These are phyloP conservation scores for Termitomyces titanicus DNA, from an alignment of 768 basidiomycete genomes.

Conservation along the genomic window DNA sequence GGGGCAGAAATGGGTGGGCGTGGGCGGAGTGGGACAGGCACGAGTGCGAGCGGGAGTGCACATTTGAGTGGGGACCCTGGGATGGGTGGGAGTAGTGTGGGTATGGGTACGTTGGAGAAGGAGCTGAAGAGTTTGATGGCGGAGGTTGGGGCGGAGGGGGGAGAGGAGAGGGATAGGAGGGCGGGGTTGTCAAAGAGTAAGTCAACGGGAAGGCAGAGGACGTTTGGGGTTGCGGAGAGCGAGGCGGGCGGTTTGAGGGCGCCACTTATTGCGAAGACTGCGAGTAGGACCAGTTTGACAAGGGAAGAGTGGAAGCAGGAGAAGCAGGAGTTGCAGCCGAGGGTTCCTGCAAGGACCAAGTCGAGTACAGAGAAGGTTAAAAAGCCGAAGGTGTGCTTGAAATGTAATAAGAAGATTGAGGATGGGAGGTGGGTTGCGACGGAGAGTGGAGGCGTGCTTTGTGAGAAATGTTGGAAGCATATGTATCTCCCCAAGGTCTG, in stretches of 20 bases:
- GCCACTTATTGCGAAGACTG: conserved; percentile 12
- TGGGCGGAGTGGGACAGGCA: conserved; percentile 13
- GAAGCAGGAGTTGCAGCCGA: conserved; percentile 22
- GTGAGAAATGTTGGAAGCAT: conserved; percentile 92
- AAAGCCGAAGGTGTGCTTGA: conserved; percentile 52
- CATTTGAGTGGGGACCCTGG: conserved; percentile 26
- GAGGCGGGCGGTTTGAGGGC: conserved; percentile 10
- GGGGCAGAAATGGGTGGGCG: conserved; percentile 25
- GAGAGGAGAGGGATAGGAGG: conserved; percentile 15
- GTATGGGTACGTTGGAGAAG: conserved; percentile 19
- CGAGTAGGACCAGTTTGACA: conserved; percentile 5
- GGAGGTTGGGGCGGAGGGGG: conserved; percentile 22
- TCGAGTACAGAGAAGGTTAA: conserved; percentile 40
- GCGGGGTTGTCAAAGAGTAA: conserved; percentile 29
- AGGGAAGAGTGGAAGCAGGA: conserved; percentile 9
- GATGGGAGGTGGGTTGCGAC: conserved; percentile 82
- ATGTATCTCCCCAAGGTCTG: conserved; percentile 89
- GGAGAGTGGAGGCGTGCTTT: conserved; percentile 74
- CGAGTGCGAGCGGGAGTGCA: conserved; percentile 25
- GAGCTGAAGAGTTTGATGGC: conserved; percentile 52
- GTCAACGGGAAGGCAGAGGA: conserved; percentile 26
- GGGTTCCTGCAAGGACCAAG: conserved; percentile 53
- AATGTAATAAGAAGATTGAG: conserved; percentile 67
- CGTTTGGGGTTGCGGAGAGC: conserved; percentile 2
- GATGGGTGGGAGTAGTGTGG: conserved; percentile 13